Evolutionary conservation across 768 basidiomycete species (phyloP), one percentile per base, ranked within the genome.

Genomic region (Lanmaoa rubissima): DNA sequence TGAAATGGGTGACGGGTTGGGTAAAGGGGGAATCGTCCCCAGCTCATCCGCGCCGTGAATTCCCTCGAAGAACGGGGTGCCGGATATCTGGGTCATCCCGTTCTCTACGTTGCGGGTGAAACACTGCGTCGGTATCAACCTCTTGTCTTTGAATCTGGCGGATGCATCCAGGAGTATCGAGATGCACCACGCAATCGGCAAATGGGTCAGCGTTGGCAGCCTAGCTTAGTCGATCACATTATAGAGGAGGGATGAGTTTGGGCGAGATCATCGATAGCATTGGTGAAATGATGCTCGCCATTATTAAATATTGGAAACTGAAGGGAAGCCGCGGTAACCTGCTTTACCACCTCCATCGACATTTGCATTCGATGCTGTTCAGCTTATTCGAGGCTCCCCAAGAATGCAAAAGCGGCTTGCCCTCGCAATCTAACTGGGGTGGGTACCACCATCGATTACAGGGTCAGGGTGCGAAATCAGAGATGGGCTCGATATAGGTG

Each of bases 61-160:
- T 68, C 81, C 32, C 64, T 83, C 35, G 79, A 82, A 48, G 79
- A 76, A 64, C 70, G 77, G 48, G 76, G 80, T 50, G 68, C 76
- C 13, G 76, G 78, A 36, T 82, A 80, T 62, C 79, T 78, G 40
- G 78, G 82, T 66, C 75, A 79, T 34, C 80, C 78, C 48, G 72
- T 76, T 47, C 79, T 80, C 38, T 35, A n/a, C 26, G 21, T 46
- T 3, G 17, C 24, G 34, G 24, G 24, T 34, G 17, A 48, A 21
- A 10, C 7, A 17, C 32, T 35, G 34, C 11, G 11, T 28, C 28
- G 3, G 19, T 48, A 26, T 11, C 9, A 11, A 43, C 13, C 24
- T 0, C 51, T 32, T 24, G 50, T 10, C n/a, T 26, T 31, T 7
- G 28, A 28, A 28, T 28, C 2, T 31, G 28, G 45, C 45, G 28